phyloP scores from a whole-genome alignment of 2,329 filamentous ascomycete genomes.

The Xylaria sp. region DNA sequence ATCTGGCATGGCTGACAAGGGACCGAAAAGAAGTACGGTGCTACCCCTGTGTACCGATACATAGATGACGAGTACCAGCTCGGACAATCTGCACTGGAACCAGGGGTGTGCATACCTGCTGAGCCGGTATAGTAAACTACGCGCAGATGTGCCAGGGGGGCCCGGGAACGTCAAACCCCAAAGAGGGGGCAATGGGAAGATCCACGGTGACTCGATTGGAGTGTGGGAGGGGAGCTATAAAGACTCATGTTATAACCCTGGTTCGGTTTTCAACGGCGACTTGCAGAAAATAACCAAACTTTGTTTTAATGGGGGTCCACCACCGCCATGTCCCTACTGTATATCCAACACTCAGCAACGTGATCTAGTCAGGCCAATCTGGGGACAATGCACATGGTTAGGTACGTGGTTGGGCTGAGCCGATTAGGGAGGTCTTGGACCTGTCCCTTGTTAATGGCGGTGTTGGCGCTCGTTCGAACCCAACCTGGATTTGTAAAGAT shows the following conservation, averaged over 20 bases:
- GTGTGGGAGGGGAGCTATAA: slow-evolving; percentile 42
- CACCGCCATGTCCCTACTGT: slow-evolving; percentile 32
- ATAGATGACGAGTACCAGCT: slow-evolving; percentile 4
- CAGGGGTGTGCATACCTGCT: neutral
- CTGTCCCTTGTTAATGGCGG: slow-evolving; percentile 20
- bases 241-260: slow-evolving; percentile 45
- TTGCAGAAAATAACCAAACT: slow-evolving; percentile 49
- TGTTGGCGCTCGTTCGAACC: slow-evolving; percentile 25
- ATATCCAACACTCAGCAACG: slow-evolving; percentile 33
- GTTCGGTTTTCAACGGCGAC: slow-evolving; percentile 46
- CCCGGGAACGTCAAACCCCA: slow-evolving; percentile 39
- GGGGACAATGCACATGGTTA: slow-evolving; percentile 29
- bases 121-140: slow-evolving; percentile 19
- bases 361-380: slow-evolving; percentile 38
- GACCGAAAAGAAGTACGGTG: slow-evolving; percentile 17
- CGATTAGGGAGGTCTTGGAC: slow-evolving; percentile 21
- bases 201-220: slow-evolving; percentile 32
- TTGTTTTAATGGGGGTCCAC: slow-evolving; percentile 45
- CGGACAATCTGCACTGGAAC: neutral
- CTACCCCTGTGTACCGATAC: slow-evolving; percentile 18
- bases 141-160: slow-evolving; percentile 19
- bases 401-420: slow-evolving; percentile 35
- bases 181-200: slow-evolving; percentile 24
- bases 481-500: slow-evolving; percentile 14
- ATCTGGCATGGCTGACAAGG: slow-evolving; percentile 33